A percentile compares a stretch with the other conserved stretches of the same genome.
These are phyloP conservation scores for Penicillium parvum DNA, from an alignment of 495 filamentous ascomycete species.

Conservation along the genomic window DNA sequence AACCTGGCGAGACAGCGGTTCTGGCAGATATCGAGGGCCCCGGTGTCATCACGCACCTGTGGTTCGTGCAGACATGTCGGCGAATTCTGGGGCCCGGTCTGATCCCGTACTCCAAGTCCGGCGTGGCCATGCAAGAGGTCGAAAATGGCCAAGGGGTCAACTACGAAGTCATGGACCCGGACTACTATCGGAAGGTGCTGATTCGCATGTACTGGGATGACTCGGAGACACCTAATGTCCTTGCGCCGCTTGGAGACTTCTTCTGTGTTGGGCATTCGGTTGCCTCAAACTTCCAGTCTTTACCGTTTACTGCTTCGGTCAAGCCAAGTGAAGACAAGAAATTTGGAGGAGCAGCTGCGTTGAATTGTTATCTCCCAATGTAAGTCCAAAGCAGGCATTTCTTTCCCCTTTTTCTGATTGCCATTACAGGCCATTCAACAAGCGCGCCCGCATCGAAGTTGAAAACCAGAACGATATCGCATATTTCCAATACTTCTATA, in stretches of 20 bases:
- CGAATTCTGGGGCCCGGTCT: conserved; percentile 19
- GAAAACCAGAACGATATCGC: conserved; percentile 18
- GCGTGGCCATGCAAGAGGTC: conserved; percentile 20
- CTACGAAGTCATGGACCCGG: conserved; percentile 20
- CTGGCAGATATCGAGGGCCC: conserved; percentile 18
- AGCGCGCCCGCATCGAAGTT: conserved; percentile 18
- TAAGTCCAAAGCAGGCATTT: no score
- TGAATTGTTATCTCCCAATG: conserved; percentile 22
- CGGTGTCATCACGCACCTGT: neutral
- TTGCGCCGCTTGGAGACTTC: conserved; percentile 20
- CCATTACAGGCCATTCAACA: conserved; percentile 24
- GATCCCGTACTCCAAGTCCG: conserved; percentile 23
- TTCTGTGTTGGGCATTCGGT: conserved; percentile 22
- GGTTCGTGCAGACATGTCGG: conserved; percentile 13
- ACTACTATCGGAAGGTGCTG: conserved; percentile 26
- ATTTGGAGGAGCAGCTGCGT: conserved; percentile 19
- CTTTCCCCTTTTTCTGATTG: no score
- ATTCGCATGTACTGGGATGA: conserved; percentile 20
- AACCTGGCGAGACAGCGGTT: conserved; percentile 15
- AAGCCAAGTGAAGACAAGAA: conserved; percentile 20
- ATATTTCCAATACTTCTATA: conserved; percentile 24
- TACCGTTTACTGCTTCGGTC: conserved; percentile 20
- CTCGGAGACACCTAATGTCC: conserved; percentile 13
- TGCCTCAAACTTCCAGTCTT: conserved; percentile 19
- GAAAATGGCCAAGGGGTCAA: conserved; percentile 21